Base-by-base conservation (phyloP, 2,329 filamentous ascomycete genomes). In the Pseudogymnoascus pannorum region DNA sequence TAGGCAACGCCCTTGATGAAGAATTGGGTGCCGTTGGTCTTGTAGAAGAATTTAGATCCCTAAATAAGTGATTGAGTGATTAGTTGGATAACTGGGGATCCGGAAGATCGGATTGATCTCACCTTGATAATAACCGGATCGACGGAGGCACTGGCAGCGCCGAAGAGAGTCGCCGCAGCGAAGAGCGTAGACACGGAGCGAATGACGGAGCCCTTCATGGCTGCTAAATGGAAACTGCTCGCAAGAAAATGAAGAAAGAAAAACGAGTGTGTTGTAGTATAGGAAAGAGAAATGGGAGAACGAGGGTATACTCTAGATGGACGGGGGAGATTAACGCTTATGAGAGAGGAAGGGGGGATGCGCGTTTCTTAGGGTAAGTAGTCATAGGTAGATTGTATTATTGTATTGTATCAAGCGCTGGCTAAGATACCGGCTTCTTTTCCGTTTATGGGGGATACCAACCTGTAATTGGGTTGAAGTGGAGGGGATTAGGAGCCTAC, bases 1-100 rank as follows among this genome's bases (percentile, higher is more conserved):
- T 99, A 99, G 67, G 93, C 94, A 69, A 99, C 82, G 78, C 93
- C 93, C 76, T 89, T 91, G 76, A 97, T 91, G 81, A 86, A 96
- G 82, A 96, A 92, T 77, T 94, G 92, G 73, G 83, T 83, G 70
- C 89, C 69, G 63, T 70, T 71, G 58, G 63, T 66, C 87, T 82
- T 87, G 70, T 35, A 69, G 48, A 64, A 65, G 68, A 71, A 70
- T 63, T 70, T 70, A 22, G 66, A 67, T 51, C 69, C 69, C 69
- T 71, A n/a, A 14, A 48, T 26, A 22, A 14, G 20, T 24, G 20
- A 35, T 5, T 7, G 24, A 20, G 3, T n/a, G 42, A 2, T 48
- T 18, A 22, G 35, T 61, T 31, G 22, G 12, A 31, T n/a, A 16
- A 48, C 40, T n/a, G 12, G 3, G 22, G 11, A 29, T 16, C n/a